Evolutionary conservation across 768 basidiomycete genomes (phyloP).

Genomic region (Boletus vinaceobasis): DNA sequence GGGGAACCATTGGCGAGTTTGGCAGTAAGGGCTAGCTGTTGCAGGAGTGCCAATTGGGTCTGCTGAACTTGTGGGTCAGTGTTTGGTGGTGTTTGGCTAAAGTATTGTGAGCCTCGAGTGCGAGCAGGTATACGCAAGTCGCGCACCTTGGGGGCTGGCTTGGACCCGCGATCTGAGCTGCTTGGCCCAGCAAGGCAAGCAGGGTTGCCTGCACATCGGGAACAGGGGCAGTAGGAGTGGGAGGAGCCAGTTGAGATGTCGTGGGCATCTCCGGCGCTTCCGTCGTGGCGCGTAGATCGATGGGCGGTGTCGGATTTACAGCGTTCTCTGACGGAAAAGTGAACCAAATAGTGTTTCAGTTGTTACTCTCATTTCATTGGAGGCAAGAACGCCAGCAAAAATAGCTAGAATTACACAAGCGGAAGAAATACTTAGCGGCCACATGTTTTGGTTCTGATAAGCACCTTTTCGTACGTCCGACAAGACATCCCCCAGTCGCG

Average conservation of each 20-base stretch:
- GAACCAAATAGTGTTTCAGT: conserved; percentile 59
- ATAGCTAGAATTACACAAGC: conserved; percentile 66
- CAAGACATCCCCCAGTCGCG: conserved; percentile 68
- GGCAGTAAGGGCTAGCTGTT: conserved; percentile 70
- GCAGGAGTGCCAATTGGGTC: conserved; percentile 66
- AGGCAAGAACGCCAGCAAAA: conserved; percentile 38
- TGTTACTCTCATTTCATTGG: conserved; percentile 54
- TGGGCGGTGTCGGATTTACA: conserved; percentile 35
- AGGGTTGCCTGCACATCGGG: conserved; percentile 57
- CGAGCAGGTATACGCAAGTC: not conserved
- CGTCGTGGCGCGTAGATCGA: conserved; percentile 39
- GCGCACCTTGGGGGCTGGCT: conserved; percentile 37
- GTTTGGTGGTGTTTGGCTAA: conserved; percentile 65
- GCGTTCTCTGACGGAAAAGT: conserved; percentile 58
- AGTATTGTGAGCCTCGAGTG: conserved; percentile 5
- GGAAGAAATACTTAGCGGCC: conserved; percentile 80
- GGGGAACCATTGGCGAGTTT: conserved; percentile 35
- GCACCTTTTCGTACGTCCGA: conserved; percentile 81
- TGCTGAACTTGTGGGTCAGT: conserved; percentile 45
- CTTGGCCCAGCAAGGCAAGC: conserved; percentile 67
- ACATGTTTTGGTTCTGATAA: conserved; percentile 60
- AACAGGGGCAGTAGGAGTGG: conserved; percentile 24
- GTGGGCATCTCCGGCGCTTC: conserved; percentile 28
- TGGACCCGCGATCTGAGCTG: conserved; percentile 44
- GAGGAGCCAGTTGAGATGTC: conserved; percentile 25